phyloP scores from a whole-genome alignment of 2,329 filamentous ascomycete species.

The Alternaria gaisen region DNA sequence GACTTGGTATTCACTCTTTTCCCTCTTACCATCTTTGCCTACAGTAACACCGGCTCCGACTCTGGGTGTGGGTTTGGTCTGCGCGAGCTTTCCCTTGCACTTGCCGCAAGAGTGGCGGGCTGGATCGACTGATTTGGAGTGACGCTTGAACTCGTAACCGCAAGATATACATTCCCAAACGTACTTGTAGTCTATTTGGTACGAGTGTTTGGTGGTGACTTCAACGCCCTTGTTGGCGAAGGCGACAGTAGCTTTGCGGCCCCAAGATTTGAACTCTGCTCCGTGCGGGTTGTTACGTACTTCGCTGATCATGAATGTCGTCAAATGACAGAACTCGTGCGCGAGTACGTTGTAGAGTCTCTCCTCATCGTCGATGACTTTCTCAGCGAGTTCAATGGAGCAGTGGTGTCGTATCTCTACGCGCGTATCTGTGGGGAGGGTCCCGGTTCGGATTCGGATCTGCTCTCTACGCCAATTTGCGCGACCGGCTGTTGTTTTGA shows the following conservation, averaged over 20 bases:
- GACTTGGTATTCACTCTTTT: slow-evolving; percentile 62
- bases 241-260: slow-evolving; percentile 59
- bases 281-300: slow-evolving; percentile 82
- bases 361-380: slow-evolving; percentile 78
- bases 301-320: slow-evolving; percentile 86
- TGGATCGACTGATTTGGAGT: slow-evolving; percentile 85
- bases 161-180: slow-evolving; percentile 81
- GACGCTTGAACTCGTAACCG: slow-evolving; percentile 76
- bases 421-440: slow-evolving; percentile 32
- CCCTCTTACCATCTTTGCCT: slow-evolving; percentile 27
- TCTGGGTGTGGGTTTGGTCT: slow-evolving; percentile 81
- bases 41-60: slow-evolving; percentile 6
- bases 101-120: slow-evolving; percentile 74
- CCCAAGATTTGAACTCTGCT: slow-evolving; percentile 81
- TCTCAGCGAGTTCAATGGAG: slow-evolving; percentile 86
- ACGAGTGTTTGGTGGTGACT: slow-evolving; percentile 90
- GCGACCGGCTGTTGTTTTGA: slow-evolving; percentile 78
- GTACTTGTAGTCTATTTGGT: slow-evolving; percentile 92
- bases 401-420: slow-evolving; percentile 67
- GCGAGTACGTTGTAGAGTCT: slow-evolving; percentile 90
- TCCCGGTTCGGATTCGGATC: slow-evolving; percentile 45
- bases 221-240: slow-evolving; percentile 71
- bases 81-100: slow-evolving; percentile 74
- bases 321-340: slow-evolving; percentile 95
- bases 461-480: slow-evolving; percentile 61